These are phyloP conservation scores for Podila clonocystis DNA, from an alignment of 192 early-diverging fungal genomes.

Conservation along the genomic window DNA sequence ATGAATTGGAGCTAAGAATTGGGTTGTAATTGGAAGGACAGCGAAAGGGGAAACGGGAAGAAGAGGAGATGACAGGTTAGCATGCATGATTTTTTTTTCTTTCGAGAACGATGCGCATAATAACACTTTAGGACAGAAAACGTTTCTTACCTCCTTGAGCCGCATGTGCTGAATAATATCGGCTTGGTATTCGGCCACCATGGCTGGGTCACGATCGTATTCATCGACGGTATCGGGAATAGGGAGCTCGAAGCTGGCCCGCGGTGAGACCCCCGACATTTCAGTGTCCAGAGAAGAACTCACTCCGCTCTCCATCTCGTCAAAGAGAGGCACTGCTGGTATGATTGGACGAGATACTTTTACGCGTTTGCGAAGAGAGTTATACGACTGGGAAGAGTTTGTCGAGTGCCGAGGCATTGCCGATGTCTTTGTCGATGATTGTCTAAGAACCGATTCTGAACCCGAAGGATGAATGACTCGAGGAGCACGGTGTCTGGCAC, in stretches of 20 bases:
- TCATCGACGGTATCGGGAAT: background rate
- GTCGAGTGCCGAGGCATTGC: background rate
- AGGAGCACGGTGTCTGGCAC: background rate
- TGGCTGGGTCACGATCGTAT: constrained; percentile 44
- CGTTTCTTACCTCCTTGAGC: constrained; percentile 62
- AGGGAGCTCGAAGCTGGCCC: constrained; percentile 10
- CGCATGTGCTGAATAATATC: constrained; percentile 73
- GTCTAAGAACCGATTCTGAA: background rate
- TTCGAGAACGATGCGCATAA: no score
- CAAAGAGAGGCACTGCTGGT: constrained; percentile 15
- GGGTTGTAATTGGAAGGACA: background rate
- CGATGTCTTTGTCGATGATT: background rate
- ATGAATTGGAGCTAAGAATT: constrained; percentile 43
- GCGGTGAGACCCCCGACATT: background rate
- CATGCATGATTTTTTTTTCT: no score
- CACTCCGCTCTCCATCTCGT: constrained; percentile 10
- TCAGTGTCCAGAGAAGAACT: background rate
- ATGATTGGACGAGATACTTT: constrained; percentile 9
- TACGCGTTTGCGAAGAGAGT: background rate
- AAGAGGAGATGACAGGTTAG: no score
- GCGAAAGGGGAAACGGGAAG: background rate
- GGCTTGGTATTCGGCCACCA: constrained; percentile 68
- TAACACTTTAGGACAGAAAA: no score
- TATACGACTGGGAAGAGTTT: background rate
- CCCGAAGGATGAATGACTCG: background rate